phyloP scores from a whole-genome alignment of 306 rosid species.

The Vigna radiata region DNA sequence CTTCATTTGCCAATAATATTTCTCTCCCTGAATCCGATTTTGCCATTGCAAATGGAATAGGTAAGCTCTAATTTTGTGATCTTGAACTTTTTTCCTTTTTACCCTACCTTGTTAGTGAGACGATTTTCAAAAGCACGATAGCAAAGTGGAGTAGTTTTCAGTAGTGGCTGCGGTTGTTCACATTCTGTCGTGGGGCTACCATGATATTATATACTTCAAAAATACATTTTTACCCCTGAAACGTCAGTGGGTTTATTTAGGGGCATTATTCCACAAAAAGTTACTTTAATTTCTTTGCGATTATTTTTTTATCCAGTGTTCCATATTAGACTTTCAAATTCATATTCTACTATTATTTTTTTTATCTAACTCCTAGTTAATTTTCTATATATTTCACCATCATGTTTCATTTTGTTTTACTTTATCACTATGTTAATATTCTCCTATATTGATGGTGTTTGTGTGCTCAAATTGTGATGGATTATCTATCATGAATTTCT shows the following conservation, averaged over 20 bases:
- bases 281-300: background rate
- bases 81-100: slow-evolving; percentile 31
- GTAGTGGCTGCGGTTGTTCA: no score
- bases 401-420: background rate
- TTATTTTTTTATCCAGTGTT: background rate
- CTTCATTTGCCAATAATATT: slow-evolving; percentile 67
- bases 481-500: background rate
- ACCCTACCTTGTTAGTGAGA: slow-evolving; percentile 12
- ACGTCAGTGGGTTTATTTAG: no score
- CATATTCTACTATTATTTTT: background rate
- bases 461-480: background rate
- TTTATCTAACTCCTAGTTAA: background rate
- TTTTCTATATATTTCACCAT: background rate
- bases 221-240: background rate
- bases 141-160: no score
- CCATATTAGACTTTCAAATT: background rate
- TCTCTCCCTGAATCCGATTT: slow-evolving; percentile 61
- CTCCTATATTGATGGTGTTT: background rate
- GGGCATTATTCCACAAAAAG: background rate
- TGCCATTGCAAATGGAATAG: slow-evolving; percentile 66
- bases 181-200: background rate
- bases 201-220: background rate
- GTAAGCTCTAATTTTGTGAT: slow-evolving; percentile 49
- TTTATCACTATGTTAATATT: background rate
- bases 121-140: no score